These are phyloP conservation scores for Sergeia podlipaevii DNA, from an alignment of 208 protist genomes.

Conservation along the genomic window DNA sequence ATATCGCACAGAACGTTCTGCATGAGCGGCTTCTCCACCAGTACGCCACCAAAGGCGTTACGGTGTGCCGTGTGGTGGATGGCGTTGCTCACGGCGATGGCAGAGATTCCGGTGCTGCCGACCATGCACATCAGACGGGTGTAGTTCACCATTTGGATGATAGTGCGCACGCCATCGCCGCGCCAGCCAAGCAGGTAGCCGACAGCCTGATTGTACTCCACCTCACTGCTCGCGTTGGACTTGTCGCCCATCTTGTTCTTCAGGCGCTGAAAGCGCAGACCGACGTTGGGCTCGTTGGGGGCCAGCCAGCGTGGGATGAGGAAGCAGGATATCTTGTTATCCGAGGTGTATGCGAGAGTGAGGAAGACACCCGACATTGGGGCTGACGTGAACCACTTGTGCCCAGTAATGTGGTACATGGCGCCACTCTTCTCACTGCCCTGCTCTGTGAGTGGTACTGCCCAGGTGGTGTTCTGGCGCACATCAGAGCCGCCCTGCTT, in stretches of 20 bases:
- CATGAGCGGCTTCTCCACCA: slow-evolving; percentile 29
- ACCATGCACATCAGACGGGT: slow-evolving; percentile 29
- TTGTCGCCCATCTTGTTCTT: slow-evolving; percentile 36
- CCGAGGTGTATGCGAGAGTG: slow-evolving; percentile 23
- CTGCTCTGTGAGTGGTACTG: slow-evolving; percentile 7
- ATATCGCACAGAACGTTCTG: slow-evolving; percentile 29
- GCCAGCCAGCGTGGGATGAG: slow-evolving; percentile 27
- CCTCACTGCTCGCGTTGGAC: slow-evolving; percentile 31
- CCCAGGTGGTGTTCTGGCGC: slow-evolving; percentile 29
- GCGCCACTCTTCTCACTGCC: neutral
- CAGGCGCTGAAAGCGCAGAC: slow-evolving; percentile 17
- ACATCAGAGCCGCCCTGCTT: slow-evolving; percentile 42
- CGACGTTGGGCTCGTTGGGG: slow-evolving; percentile 16
- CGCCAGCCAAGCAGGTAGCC: slow-evolving; percentile 16
- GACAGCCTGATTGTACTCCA: slow-evolving; percentile 35
- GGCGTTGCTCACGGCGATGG: slow-evolving; percentile 5
- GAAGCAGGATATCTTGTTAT: slow-evolving; percentile 23
- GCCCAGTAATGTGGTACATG: slow-evolving; percentile 18
- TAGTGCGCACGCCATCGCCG: slow-evolving; percentile 26
- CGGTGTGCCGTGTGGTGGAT: slow-evolving; percentile 14
- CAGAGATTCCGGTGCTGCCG: slow-evolving; percentile 13
- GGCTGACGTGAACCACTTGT: slow-evolving; percentile 49
- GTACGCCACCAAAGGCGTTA: slow-evolving; percentile 11
- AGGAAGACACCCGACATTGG: slow-evolving; percentile 46
- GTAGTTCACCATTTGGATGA: slow-evolving; percentile 44